Conservation (phyloP, 2,329 filamentous ascomycete genomes). For the Penicillium palitans region DNA sequence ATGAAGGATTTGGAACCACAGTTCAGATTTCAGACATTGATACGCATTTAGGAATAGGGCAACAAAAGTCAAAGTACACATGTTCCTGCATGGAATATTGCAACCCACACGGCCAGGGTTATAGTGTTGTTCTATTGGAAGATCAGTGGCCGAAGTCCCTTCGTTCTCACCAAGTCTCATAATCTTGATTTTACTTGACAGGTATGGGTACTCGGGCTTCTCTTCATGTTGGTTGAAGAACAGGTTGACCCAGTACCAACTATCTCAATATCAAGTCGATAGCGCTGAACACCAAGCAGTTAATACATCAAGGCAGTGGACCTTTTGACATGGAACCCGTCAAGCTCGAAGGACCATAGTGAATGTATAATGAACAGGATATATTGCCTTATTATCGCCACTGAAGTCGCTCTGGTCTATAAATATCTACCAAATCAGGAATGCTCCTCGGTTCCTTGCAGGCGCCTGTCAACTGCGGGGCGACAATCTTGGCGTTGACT, state of each 20-base stretch:
- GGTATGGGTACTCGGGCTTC: too few species aligned
- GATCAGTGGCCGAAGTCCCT: background rate
- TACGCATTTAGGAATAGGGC: background rate
- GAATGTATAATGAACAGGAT: background rate
- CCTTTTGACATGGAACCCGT: background rate
- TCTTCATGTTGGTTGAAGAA: background rate
- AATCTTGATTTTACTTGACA: too few species aligned
- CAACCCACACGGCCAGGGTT: background rate
- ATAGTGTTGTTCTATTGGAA: background rate
- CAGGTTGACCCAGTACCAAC: too few species aligned
- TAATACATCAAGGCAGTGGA: background rate
- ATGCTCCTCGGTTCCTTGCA: conserved; percentile 6
- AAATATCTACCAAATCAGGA: background rate
- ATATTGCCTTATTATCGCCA: background rate
- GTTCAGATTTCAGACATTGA: background rate
- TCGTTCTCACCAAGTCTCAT: background rate
- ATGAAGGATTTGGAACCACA: background rate
- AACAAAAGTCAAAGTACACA: background rate
- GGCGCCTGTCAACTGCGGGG: background rate
- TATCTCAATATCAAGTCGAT: background rate
- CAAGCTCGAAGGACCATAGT: background rate
- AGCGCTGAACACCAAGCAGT: background rate
- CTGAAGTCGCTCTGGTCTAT: background rate
- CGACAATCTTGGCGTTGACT: conserved; percentile 2
- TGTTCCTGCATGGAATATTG: background rate